Percentiles rank a stretch among this genome's conserved stretches.
These are phyloP conservation scores for Cladosporium colombiae DNA, from an alignment of 2,329 filamentous ascomycete species.

Conservation along the genomic window DNA sequence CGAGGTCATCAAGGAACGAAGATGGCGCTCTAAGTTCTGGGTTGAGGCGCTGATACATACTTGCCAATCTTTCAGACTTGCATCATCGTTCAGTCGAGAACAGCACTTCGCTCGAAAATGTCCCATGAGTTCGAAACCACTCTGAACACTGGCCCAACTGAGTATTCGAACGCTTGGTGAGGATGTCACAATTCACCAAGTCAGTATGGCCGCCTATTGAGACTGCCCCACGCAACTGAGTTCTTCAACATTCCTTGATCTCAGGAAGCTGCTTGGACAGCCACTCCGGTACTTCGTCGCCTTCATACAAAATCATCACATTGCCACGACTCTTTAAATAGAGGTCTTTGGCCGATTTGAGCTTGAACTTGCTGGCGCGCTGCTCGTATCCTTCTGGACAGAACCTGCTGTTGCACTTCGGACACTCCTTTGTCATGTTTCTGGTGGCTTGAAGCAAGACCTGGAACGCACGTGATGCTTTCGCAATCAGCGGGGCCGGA, in stretches of 20 bases:
- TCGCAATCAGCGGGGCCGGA: slow-evolving; percentile 2
- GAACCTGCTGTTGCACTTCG: slow-evolving; percentile 11
- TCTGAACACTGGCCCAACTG: neutral
- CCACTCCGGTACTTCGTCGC: neutral
- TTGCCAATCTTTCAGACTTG: neutral
- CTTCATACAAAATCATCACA: slow-evolving; percentile 15
- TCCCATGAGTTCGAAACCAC: neutral
- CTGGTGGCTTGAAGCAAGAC: slow-evolving; percentile 21
- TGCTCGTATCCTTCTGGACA: slow-evolving; percentile 8
- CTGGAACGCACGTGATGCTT: slow-evolving; percentile 17
- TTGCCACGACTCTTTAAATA: slow-evolving; percentile 25
- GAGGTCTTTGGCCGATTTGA: slow-evolving; percentile 24
- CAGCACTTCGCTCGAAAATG: neutral
- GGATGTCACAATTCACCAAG: neutral
- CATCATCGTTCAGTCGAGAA: neutral
- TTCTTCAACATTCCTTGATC: neutral
- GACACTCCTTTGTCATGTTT: slow-evolving; percentile 20
- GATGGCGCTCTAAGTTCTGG: neutral
- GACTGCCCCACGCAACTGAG: neutral
- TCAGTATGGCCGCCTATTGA: neutral
- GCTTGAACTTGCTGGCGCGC: slow-evolving; percentile 18
- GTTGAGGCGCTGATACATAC: neutral
- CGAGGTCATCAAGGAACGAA: neutral
- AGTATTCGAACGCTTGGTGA: neutral
- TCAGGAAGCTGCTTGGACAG: neutral